A percentile compares a stretch with the other conserved stretches of the same genome.
Conservation (phyloP, 2,329 filamentous ascomycete genomes). For the Zymoseptoria brevis region DNA sequence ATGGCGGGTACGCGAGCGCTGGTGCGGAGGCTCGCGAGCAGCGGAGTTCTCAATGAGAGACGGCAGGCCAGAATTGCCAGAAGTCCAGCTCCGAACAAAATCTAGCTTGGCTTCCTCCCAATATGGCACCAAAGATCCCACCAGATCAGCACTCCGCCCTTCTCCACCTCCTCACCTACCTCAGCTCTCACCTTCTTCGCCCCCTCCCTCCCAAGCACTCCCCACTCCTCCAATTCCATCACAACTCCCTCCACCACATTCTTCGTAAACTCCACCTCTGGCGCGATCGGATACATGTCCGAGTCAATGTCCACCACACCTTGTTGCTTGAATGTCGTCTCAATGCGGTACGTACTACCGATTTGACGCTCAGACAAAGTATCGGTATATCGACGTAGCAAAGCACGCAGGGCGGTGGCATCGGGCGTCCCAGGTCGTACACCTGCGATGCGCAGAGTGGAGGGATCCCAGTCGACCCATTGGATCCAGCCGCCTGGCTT, state of each 20-base stretch:
- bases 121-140: conserved; percentile 19
- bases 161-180: conserved; percentile 10
- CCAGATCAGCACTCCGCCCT: conserved; percentile 9
- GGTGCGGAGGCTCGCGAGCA: not conserved
- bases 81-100: not conserved
- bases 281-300: conserved; percentile 13
- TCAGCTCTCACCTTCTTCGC: not conserved
- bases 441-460: conserved; percentile 14
- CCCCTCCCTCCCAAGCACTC: conserved; percentile 2
- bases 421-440: conserved; percentile 13
- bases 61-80: not conserved
- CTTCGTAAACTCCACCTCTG: conserved; percentile 11
- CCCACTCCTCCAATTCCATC: conserved; percentile 4
- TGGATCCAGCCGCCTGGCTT: conserved; percentile 16
- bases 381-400: conserved; percentile 11
- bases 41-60: no score
- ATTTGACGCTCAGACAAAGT: conserved; percentile 5
- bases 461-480: conserved; percentile 15
- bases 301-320: conserved; percentile 9
- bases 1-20: not conserved
- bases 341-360: conserved; percentile 14
- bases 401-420: conserved; percentile 2
- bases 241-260: conserved; percentile 7
- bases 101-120: conserved; percentile 7
- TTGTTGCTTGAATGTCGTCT: conserved; percentile 3